Conservation (phyloP, 2,329 filamentous ascomycete genomes). For the Cladobotryum mycophilum region DNA sequence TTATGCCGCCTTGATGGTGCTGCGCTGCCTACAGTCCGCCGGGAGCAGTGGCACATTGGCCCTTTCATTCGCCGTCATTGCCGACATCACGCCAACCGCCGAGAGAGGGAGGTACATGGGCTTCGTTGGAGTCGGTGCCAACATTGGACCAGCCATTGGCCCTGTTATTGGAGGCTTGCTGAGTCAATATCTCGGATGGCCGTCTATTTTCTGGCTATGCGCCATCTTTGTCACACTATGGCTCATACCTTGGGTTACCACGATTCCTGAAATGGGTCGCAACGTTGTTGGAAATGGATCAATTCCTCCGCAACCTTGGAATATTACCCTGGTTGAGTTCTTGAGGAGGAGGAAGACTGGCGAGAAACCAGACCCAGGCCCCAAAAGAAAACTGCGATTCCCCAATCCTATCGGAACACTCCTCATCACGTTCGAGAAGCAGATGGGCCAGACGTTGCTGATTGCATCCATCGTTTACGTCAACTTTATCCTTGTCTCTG, state of each 20-base stretch:
- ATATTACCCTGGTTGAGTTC: constrained; percentile 50
- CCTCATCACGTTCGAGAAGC: constrained; percentile 49
- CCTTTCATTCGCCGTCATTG: constrained; percentile 63
- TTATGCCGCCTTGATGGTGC: constrained; percentile 51
- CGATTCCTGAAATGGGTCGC: constrained; percentile 54
- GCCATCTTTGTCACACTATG: constrained; percentile 47
- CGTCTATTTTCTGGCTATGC: constrained; percentile 65
- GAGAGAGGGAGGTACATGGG: constrained; percentile 71
- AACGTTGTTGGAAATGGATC: constrained; percentile 59
- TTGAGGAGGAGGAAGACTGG: constrained; percentile 29
- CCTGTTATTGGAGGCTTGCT: constrained; percentile 61
- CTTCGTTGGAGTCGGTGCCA: constrained; percentile 53
- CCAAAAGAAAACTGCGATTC: constrained; percentile 39
- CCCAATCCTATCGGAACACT: constrained; percentile 54
- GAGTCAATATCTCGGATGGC: constrained; percentile 58
- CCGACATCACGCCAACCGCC: constrained; percentile 61
- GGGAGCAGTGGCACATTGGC: constrained; percentile 66
- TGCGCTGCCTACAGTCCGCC: constrained; percentile 56
- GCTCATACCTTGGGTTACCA: constrained; percentile 47
- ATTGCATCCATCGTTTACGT: constrained; percentile 51
- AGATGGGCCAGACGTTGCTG: constrained; percentile 47
- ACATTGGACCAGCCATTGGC: constrained; percentile 48
- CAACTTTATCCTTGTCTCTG: constrained; percentile 48
- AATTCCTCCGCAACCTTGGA: constrained; percentile 50
- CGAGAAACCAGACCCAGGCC: constrained; percentile 28